Evolutionary conservation across 1,284 basidiomycete species (phyloP).

Genomic region (Porodaedalea pini): DNA sequence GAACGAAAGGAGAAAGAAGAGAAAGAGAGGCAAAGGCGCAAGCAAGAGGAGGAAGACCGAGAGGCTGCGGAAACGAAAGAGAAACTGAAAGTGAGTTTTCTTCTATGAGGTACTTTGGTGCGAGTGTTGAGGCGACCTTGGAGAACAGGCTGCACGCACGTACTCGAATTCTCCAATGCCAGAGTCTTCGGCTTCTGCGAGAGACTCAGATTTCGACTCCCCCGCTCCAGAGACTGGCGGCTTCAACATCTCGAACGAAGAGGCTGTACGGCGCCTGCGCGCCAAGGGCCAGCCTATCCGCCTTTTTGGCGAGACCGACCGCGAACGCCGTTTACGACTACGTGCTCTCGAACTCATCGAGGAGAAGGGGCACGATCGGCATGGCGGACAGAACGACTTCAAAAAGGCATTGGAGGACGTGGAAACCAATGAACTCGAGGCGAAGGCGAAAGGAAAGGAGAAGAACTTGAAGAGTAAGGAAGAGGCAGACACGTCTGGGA

Average conservation of each 20-base stretch:
- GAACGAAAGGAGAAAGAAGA: slow-evolving; percentile 53
- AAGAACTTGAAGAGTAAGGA: slow-evolving; percentile 39
- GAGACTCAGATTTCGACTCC: slow-evolving; percentile 35
- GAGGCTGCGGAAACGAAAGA: slow-evolving; percentile 25
- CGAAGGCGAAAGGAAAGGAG: slow-evolving; percentile 56
- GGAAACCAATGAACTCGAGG: slow-evolving; percentile 76
- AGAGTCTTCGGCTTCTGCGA: slow-evolving; percentile 22
- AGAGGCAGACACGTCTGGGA: slow-evolving; percentile 42
- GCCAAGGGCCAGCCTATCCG: slow-evolving; percentile 92
- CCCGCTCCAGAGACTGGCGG: slow-evolving; percentile 49
- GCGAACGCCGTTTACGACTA: slow-evolving; percentile 85
- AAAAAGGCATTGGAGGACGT: slow-evolving; percentile 90
- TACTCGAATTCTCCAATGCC: slow-evolving; percentile 42
- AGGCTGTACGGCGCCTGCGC: slow-evolving; percentile 85
- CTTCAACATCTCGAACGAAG: slow-evolving; percentile 93
- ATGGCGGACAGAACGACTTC: slow-evolving; percentile 89
- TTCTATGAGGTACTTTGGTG: slow-evolving; percentile 25
- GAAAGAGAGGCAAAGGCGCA: slow-evolving; percentile 34
- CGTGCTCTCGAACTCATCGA: slow-evolving; percentile 94
- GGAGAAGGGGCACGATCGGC: slow-evolving; percentile 73
- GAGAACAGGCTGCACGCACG: slow-evolving; percentile 49
- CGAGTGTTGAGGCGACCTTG: slow-evolving; percentile 39
- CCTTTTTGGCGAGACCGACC: slow-evolving; percentile 93
- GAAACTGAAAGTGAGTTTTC: slow-evolving; percentile 42
- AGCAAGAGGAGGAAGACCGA: slow-evolving; percentile 25